Evolutionary conservation across 1,284 basidiomycete genomes (phyloP).

Genomic region (Ceratobasidium theobromae): DNA sequence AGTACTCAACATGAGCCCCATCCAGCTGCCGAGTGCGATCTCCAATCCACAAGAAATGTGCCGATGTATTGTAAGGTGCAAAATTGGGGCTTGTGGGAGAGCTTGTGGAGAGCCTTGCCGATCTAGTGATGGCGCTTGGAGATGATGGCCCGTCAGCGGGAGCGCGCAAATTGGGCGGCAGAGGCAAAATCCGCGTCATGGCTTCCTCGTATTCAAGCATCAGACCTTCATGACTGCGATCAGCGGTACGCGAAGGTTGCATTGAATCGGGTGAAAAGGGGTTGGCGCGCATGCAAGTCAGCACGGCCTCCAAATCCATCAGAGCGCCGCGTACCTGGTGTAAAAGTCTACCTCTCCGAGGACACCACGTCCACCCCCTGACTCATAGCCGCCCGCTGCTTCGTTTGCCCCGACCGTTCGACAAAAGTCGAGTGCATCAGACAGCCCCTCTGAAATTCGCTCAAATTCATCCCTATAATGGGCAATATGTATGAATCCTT

Average conservation of each 20-base stretch:
- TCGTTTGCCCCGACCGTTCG: conserved; percentile 76
- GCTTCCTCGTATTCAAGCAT: conserved; percentile 94
- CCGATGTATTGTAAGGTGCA: conserved; percentile 76
- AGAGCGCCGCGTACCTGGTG: conserved; percentile 63
- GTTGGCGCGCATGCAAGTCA: background rate
- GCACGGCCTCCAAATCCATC: background rate
- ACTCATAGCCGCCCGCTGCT: conserved; percentile 50
- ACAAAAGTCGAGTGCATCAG: conserved; percentile 93
- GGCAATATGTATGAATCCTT: background rate
- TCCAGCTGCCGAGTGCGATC: conserved; percentile 93
- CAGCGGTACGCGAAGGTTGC: background rate
- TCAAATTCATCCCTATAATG: conserved; percentile 73
- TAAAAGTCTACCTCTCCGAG: conserved; percentile 93
- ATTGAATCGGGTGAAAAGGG: background rate
- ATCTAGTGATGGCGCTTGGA: background rate
- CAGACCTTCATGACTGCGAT: conserved; percentile 82
- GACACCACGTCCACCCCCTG: conserved; percentile 67
- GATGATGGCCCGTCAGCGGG: background rate
- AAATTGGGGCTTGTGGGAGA: background rate
- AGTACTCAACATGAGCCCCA: conserved; percentile 95
- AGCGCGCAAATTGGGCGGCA: conserved; percentile 41
- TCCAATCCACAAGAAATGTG: conserved; percentile 96
- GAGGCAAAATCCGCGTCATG: conserved; percentile 69
- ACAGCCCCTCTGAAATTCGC: conserved; percentile 77
- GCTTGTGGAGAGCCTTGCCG: background rate